Conservation (phyloP, 306 rosid species). For the Amphicarpaea edgeworthii region DNA sequence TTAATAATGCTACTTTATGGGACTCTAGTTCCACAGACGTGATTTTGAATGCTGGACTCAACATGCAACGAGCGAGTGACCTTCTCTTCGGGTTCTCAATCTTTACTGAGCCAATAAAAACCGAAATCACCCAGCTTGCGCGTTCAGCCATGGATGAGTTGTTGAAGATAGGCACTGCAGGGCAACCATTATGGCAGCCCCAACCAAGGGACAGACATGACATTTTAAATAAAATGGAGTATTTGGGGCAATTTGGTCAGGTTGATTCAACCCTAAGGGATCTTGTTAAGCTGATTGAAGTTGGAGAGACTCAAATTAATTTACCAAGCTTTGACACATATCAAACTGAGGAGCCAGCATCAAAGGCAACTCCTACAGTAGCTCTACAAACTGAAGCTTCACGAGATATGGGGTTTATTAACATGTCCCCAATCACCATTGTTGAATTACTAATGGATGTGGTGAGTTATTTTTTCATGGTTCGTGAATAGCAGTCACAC, state of each 20-base stretch:
- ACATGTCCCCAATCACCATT: slow-evolving; percentile 39
- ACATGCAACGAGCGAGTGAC: slow-evolving; percentile 54
- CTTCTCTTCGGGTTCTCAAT: slow-evolving; percentile 52
- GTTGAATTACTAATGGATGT: slow-evolving; percentile 65
- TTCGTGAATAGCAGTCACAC: neutral
- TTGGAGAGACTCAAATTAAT: slow-evolving; percentile 46
- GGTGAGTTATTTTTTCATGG: slow-evolving; percentile 43
- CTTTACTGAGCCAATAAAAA: slow-evolving; percentile 24
- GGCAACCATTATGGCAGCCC: slow-evolving; percentile 54
- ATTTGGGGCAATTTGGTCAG: slow-evolving; percentile 50
- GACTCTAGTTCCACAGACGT: slow-evolving; percentile 26
- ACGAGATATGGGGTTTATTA: slow-evolving; percentile 46
- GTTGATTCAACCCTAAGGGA: slow-evolving; percentile 46
- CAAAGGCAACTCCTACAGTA: neutral
- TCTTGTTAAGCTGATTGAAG: slow-evolving; percentile 58
- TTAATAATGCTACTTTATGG: neutral
- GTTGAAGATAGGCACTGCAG: slow-evolving; percentile 29
- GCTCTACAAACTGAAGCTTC: slow-evolving; percentile 55
- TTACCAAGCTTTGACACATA: slow-evolving; percentile 41
- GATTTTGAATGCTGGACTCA: neutral
- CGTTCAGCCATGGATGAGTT: slow-evolving; percentile 55
- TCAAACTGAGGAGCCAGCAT: neutral
- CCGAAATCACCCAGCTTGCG: slow-evolving; percentile 42
- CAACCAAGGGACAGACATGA: slow-evolving; percentile 34
- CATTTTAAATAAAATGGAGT: slow-evolving; percentile 44